A percentile compares a stretch with the other conserved stretches of the same genome.
These are phyloP conservation scores for Huntiella savannae DNA, from an alignment of 2,329 filamentous ascomycete genomes.

Conservation along the genomic window DNA sequence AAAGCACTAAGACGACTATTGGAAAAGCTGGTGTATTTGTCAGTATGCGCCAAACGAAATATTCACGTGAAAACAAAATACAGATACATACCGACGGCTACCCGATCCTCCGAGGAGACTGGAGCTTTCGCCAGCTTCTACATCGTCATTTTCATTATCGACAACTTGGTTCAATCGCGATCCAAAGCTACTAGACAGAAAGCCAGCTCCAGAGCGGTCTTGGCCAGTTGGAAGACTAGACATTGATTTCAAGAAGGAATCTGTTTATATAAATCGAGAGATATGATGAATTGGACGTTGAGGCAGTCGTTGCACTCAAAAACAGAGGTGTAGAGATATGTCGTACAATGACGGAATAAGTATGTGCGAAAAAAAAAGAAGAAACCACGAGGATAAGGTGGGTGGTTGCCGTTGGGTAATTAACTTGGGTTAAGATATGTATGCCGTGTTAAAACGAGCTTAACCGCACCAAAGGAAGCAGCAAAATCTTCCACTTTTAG, in stretches of 20 bases:
- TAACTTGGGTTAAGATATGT: no score
- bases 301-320: neutral
- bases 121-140: slow-evolving; percentile 2
- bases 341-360: neutral
- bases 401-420: slow-evolving; percentile 1
- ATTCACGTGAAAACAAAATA: neutral
- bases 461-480: no score
- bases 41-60: neutral
- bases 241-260: slow-evolving; percentile 1
- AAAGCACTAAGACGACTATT: slow-evolving; percentile 36
- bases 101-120: neutral
- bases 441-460: no score
- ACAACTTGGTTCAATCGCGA: slow-evolving; percentile 7
- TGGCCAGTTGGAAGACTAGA: slow-evolving; percentile 7
- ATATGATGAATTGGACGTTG: neutral
- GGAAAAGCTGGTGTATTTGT: slow-evolving; percentile 29
- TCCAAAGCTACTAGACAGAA: slow-evolving; percentile 9
- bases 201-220: slow-evolving; percentile 5
- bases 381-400: neutral
- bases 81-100: neutral
- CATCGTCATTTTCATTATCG: slow-evolving; percentile 5
- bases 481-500: no score
- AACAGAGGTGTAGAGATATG: neutral
- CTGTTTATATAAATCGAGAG: neutral
- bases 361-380: no score